A percentile compares a stretch with the other conserved stretches of the same genome.
Evolutionary conservation across 2,329 filamentous ascomycete genomes (phyloP).

Genomic region (Cadophora gregata): DNA sequence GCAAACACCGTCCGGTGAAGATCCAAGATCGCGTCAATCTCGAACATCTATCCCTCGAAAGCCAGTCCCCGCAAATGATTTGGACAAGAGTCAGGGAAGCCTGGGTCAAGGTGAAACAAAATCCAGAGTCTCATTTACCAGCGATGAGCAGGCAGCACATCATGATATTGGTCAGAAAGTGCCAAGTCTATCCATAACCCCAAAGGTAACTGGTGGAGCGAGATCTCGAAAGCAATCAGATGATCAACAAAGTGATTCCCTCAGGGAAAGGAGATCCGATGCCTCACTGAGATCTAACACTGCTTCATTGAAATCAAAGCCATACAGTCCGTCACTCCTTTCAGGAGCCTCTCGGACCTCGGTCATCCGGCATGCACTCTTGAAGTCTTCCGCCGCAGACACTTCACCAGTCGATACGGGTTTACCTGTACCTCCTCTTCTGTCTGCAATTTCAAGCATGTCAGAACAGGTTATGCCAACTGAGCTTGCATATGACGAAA

Average conservation of each 20-base stretch:
- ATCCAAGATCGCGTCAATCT: neutral
- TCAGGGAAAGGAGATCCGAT: slow-evolving; percentile 30
- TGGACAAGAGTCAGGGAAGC: neutral
- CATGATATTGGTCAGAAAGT: neutral
- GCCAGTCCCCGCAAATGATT: slow-evolving; percentile 2
- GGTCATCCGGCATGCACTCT: slow-evolving; percentile 36
- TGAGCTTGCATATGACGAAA: slow-evolving; percentile 5
- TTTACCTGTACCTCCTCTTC: slow-evolving; percentile 36
- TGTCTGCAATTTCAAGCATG: slow-evolving; percentile 28
- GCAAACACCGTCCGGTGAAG: neutral
- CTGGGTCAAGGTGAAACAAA: neutral
- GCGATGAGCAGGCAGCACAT: neutral
- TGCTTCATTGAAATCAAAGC: slow-evolving; percentile 29
- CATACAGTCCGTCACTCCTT: slow-evolving; percentile 35
- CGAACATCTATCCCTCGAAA: slow-evolving; percentile 14
- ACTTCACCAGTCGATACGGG: slow-evolving; percentile 34
- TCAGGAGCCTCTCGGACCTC: slow-evolving; percentile 38
- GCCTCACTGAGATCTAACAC: slow-evolving; percentile 29
- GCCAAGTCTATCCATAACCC: neutral
- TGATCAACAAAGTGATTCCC: neutral
- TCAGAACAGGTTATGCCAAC: slow-evolving; percentile 12
- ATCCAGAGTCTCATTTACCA: neutral
- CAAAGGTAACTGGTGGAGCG: neutral
- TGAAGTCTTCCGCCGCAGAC: slow-evolving; percentile 36
- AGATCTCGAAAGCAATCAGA: neutral